Evolutionary conservation across 1,139 yeast species (phyloP).

Genomic region (Candida freyschussii): DNA sequence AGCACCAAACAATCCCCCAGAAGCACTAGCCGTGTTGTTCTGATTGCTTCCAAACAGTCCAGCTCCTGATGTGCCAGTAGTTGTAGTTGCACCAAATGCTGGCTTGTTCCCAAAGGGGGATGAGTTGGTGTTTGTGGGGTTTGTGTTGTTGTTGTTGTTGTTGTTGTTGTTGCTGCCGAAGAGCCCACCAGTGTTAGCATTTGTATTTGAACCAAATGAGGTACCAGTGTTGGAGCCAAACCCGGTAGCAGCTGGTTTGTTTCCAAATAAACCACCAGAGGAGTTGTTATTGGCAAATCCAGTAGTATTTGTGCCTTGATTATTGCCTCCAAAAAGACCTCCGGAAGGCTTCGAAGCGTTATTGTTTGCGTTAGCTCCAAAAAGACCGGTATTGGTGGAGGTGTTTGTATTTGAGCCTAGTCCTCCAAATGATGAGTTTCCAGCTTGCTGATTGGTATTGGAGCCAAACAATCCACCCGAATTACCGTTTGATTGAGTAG

Average conservation of each 20-base stretch:
- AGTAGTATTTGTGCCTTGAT: constrained; percentile 13
- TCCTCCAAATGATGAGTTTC: constrained; percentile 16
- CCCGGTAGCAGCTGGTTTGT: constrained; percentile 20
- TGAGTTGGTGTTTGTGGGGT: constrained; percentile 1
- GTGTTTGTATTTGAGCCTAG: constrained; percentile 23
- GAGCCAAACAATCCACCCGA: constrained; percentile 27
- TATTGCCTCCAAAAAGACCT: constrained; percentile 26
- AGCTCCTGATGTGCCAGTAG: constrained; percentile 17
- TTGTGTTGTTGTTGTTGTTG: constrained; percentile 23
- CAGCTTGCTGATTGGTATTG: constrained; percentile 8
- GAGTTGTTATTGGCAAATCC: constrained; percentile 2
- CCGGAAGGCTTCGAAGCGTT: constrained; percentile 7
- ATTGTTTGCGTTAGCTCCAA: constrained; percentile 9
- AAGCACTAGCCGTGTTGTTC: constrained; percentile 6
- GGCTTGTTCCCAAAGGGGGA: constrained; percentile 19
- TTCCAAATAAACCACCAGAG: constrained; percentile 20
- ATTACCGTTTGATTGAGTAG: constrained; percentile 16
- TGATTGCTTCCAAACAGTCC: constrained; percentile 32
- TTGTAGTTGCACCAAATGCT: constrained; percentile 13
- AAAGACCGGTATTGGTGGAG: constrained; percentile 18
- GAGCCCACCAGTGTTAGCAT: constrained; percentile 13
- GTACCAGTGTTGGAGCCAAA: constrained; percentile 14
- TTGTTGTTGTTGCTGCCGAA: constrained; percentile 15
- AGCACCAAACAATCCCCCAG: constrained; percentile 34
- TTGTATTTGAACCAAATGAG: no score